phyloP scores from a whole-genome alignment of 352 stramenopile species.

The Blastocystis sp. region DNA sequence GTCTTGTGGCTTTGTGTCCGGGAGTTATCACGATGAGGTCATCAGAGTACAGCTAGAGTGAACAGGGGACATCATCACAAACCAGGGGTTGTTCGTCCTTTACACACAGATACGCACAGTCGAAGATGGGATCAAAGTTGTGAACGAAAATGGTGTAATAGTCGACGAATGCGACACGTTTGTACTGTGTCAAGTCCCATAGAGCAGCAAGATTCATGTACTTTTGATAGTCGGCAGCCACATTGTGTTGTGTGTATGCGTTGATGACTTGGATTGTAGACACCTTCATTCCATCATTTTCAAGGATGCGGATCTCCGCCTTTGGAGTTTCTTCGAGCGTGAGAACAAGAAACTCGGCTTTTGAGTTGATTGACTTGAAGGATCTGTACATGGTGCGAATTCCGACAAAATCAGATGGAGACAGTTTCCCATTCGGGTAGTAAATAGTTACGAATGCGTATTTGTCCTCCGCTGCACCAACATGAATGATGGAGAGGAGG shows the following conservation, averaged over 20 bases:
- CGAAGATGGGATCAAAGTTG: constrained; percentile 36
- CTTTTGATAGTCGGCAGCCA: background rate
- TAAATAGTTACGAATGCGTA: constrained; percentile 52
- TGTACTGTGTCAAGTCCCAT: constrained; percentile 18
- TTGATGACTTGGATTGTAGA: background rate
- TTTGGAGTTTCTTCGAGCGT: background rate
- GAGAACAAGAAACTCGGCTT: constrained; percentile 35
- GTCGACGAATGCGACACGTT: constrained; percentile 40
- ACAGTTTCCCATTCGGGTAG: constrained; percentile 25
- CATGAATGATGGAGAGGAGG: background rate
- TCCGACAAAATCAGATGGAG: constrained; percentile 10
- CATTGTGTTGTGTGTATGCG: background rate
- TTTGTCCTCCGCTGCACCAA: background rate
- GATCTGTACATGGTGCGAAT: constrained; percentile 50
- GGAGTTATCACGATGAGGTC: constrained; percentile 51
- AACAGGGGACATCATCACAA: background rate
- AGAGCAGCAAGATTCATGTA: background rate
- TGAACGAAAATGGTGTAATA: constrained; percentile 48
- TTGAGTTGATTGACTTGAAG: constrained; percentile 13
- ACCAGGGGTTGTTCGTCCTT: constrained; percentile 54
- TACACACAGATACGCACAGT: constrained; percentile 42
- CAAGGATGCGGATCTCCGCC: background rate
- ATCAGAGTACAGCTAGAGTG: constrained; percentile 34
- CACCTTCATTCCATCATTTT: constrained; percentile 32
- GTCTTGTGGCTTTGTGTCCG: background rate